Evolutionary conservation across 164 flowering plant genomes (phyloP).

Genomic region (Nymphaea colorata): DNA sequence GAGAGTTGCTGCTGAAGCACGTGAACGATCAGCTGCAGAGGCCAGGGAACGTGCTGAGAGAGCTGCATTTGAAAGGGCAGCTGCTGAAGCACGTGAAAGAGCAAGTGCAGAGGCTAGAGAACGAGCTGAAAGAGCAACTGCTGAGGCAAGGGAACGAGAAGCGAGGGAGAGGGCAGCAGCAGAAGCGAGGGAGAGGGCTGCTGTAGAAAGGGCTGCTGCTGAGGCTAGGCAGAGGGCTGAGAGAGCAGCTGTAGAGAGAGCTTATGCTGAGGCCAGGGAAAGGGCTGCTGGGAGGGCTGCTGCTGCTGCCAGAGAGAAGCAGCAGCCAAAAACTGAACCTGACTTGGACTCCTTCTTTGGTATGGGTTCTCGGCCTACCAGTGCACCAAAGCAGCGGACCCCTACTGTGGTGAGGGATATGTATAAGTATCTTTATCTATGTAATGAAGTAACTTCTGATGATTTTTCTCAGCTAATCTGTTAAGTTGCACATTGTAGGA

Average conservation of each 20-base stretch:
- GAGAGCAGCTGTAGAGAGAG: constrained; percentile 71
- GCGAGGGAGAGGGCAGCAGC: background rate
- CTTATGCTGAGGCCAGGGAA: constrained; percentile 62
- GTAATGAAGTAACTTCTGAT: background rate
- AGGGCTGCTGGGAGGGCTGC: constrained; percentile 81
- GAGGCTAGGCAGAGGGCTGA: constrained; percentile 55
- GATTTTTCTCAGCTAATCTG: background rate
- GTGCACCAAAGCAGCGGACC: constrained; percentile 70
- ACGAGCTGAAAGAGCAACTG: constrained; percentile 72
- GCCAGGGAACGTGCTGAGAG: constrained; percentile 32
- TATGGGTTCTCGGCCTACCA: constrained; percentile 53
- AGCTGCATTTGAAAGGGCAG: constrained; percentile 27
- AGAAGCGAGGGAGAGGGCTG: constrained; percentile 34
- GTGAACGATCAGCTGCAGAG: constrained; percentile 15
- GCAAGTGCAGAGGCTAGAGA: constrained; percentile 75
- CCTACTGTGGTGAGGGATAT: constrained; percentile 12
- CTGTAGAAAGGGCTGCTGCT: constrained; percentile 39
- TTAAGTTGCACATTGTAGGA: constrained; percentile 35
- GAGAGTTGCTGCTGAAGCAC: constrained; percentile 42
- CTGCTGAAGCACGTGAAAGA: constrained; percentile 87
- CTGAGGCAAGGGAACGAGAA: constrained; percentile 33
- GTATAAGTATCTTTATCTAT: background rate
- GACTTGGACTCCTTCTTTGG: constrained; percentile 80
- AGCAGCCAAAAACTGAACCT: constrained; percentile 41
- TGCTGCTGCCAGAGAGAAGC: constrained; percentile 57